Evolutionary conservation across 78 protist species (phyloP).

Genomic region (Dictyostelium firmibasis): DNA sequence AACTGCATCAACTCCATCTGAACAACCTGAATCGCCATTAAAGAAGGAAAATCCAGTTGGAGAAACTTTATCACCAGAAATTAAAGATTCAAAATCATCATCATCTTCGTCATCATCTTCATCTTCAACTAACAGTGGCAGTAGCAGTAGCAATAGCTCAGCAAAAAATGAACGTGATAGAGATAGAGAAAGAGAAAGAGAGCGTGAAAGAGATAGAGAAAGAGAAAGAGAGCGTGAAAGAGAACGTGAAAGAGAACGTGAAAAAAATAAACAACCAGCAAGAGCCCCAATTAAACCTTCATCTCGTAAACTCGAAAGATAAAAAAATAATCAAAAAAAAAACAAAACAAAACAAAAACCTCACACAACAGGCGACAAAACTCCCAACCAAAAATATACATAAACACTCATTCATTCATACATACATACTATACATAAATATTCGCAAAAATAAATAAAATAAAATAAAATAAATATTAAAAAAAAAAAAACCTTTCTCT

Average conservation of each 20-base stretch:
- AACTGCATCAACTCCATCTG: not conserved
- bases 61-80: slow-evolving; percentile 32
- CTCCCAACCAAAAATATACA: too few relatives aligned
- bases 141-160: slow-evolving; percentile 1
- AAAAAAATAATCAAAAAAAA: not conserved
- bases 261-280: not conserved
- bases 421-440: not conserved
- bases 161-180: slow-evolving; percentile 12
- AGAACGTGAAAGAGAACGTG: slow-evolving; percentile 48
- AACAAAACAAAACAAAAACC: not conserved
- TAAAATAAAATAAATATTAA: not conserved
- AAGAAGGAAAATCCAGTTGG: not conserved
- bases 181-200: slow-evolving; percentile 47
- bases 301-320: slow-evolving; percentile 41
- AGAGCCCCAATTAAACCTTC: slow-evolving; percentile 48
- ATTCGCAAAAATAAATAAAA: not conserved
- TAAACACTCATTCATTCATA: not conserved
- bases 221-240: slow-evolving; percentile 33
- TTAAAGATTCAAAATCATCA: not conserved
- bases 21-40: not conserved
- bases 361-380: not conserved
- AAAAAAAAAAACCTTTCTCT: not conserved
- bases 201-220: slow-evolving; percentile 52
- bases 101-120: not conserved
- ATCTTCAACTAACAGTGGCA: not conserved